These are phyloP conservation scores for Yamadazyma atmosphaerica DNA, from an alignment of 1,139 yeast genomes.

Conservation along the genomic window DNA sequence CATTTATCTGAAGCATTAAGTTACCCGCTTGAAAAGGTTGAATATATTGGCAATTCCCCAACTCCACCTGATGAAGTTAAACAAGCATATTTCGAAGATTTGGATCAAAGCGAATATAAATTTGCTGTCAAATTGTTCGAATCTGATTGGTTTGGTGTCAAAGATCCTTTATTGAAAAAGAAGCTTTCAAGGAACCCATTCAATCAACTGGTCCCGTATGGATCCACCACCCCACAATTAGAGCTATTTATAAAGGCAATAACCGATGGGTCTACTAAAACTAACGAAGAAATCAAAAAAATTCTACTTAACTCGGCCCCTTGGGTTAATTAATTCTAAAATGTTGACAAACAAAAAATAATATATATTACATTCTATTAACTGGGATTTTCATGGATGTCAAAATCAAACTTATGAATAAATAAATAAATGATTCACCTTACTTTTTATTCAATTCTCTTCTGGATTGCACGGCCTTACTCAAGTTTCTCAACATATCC, in stretches of 20 bases:
- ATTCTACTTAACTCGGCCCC: conserved; percentile 8
- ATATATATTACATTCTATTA: conserved; percentile 2
- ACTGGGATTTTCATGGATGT: too few species aligned
- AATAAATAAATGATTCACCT: not conserved
- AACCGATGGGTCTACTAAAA: conserved; percentile 5
- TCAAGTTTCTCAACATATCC: conserved; percentile 71
- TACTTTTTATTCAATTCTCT: conserved; percentile 36
- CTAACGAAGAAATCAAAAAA: conserved; percentile 15
- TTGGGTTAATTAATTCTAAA: conserved; percentile 2
- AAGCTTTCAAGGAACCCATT: conserved; percentile 64
- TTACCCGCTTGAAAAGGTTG: conserved; percentile 32
- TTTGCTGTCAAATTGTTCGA: conserved; percentile 59
- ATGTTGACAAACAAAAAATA: conserved; percentile 2
- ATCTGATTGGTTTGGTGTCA: conserved; percentile 62
- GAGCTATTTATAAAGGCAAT: conserved; percentile 21
- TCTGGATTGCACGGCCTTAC: conserved; percentile 80
- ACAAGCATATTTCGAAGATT: conserved; percentile 39
- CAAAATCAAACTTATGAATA: too few species aligned
- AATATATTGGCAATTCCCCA: conserved; percentile 68
- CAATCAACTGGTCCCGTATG: conserved; percentile 45
- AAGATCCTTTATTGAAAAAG: conserved; percentile 36
- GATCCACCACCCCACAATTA: conserved; percentile 25
- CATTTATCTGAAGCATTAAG: conserved; percentile 54
- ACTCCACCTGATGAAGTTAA: conserved; percentile 31
- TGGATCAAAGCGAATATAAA: conserved; percentile 47